Evolutionary conservation across 129 eudicot genomes (phyloP).

Genomic region (Flaveria ramosissima): DNA sequence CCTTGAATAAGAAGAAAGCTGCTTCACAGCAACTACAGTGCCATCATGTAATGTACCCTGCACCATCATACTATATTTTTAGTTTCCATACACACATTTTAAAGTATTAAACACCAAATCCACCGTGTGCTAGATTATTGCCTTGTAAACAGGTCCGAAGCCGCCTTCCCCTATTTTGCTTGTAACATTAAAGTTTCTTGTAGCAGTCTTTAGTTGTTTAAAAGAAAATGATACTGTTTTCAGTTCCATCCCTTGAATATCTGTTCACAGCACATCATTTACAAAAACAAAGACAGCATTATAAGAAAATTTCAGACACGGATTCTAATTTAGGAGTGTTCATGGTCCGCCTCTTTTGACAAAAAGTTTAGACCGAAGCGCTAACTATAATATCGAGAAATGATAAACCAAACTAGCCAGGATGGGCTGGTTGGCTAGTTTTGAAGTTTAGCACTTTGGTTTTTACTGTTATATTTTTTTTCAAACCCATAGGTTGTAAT

Average conservation of each 20-base stretch:
- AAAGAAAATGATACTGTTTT: conserved; percentile 38
- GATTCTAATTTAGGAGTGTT: too few relatives aligned
- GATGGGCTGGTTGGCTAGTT: not conserved
- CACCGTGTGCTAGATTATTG: conserved; percentile 1
- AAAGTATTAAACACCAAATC: not conserved
- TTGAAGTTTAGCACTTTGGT: not conserved
- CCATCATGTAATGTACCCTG: conserved; percentile 48
- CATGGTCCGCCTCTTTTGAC: not conserved
- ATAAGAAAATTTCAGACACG: not conserved
- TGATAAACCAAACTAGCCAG: too few relatives aligned
- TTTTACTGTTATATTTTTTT: not conserved
- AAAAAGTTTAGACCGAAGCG: too few relatives aligned
- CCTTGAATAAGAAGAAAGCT: conserved; percentile 46
- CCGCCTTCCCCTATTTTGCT: conserved; percentile 52
- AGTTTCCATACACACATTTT: conserved; percentile 17
- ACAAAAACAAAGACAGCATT: conserved; percentile 13
- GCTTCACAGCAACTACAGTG: conserved; percentile 49
- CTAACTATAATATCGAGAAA: not conserved
- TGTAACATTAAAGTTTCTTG: conserved; percentile 37
- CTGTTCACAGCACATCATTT: conserved; percentile 29
- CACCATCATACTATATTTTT: conserved; percentile 1
- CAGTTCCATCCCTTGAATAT: conserved; percentile 38
- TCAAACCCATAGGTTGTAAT: not conserved
- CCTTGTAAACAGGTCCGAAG: conserved; percentile 56
- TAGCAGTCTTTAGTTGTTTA: conserved; percentile 45